These are phyloP conservation scores for Yarrowia hollandica DNA, from an alignment of 805 yeast genomes.

Conservation along the genomic window DNA sequence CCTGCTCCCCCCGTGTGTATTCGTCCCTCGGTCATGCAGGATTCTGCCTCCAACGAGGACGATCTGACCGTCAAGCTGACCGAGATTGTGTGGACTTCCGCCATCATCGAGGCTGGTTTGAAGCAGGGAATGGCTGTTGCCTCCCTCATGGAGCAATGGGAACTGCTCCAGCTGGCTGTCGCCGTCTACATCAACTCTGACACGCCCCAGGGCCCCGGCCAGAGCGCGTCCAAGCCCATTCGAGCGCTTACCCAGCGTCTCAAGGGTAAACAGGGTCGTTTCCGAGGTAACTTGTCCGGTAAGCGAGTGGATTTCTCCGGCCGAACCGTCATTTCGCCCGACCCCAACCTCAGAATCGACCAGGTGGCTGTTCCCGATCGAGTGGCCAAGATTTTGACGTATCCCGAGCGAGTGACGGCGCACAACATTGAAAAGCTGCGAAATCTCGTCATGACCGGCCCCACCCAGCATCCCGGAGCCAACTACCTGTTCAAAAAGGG, in stretches of 20 bases:
- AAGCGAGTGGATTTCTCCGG: constrained; percentile 98
- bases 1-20: constrained; percentile 99
- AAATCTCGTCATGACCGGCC: constrained; percentile 75
- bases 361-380: constrained; percentile 98
- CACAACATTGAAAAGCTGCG: constrained; percentile 81
- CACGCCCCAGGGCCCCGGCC: constrained; percentile 62
- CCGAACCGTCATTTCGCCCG: constrained; percentile 97
- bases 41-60: constrained; percentile 91
- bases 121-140: constrained; percentile 93
- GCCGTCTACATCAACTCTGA: constrained; percentile 98
- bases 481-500: constrained; percentile 81
- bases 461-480: constrained; percentile 92
- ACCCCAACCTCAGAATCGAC: constrained; percentile 90
- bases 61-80: constrained; percentile 94
- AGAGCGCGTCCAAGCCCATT: constrained; percentile 64
- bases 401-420: constrained; percentile 90
- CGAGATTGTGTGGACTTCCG: constrained; percentile 96
- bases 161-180: constrained; percentile 87
- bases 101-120: constrained; percentile 88
- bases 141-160: constrained; percentile 98
- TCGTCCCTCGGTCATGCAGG: constrained; percentile 96
- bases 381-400: constrained; percentile 92
- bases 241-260: constrained; percentile 96
- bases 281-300: constrained; percentile 96
- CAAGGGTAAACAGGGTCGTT: constrained; percentile 98